Base-by-base conservation (phyloP, 2,329 filamentous ascomycete genomes). In the Diaporthe sp. region DNA sequence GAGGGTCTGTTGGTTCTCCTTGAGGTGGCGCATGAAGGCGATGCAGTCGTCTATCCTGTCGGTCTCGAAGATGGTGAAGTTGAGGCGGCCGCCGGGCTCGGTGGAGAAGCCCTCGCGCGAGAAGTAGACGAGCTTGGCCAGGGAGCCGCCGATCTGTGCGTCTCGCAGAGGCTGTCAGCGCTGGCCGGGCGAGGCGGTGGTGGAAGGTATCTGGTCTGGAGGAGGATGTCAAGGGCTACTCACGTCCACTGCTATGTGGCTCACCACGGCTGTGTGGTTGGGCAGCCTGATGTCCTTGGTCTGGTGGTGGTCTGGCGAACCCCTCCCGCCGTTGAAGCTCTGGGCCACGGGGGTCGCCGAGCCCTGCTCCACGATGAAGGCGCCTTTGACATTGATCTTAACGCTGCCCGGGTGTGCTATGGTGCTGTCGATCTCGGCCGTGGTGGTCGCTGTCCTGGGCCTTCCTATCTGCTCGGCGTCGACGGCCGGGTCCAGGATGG, bases 41-140 rank as follows among this genome's bases (percentile, higher is more conserved):
- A 99, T 94, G 85, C 96, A 98, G 78, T 97, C 92, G 81, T 98
- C 95, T 81, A 99, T 98, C 76, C 92, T 92, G 81, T 98, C 95
- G 6, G 97, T 98, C 87, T 99, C 97, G 85, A 98, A 98, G 81
- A 93, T 97, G 81, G 98, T 90, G 82, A 99, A 99, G 85, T 98
- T 98, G 72, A 99, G 88, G 34, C 97, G 92, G 73, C 97, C 97
- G 74, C 97, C 97, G 68, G 94, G 92, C 80, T 96, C 94, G 39
- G 89, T 91, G 17, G 93, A 94, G 82, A 94, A 90, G 57, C 94
- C 90, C 85, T 98, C 97, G 78, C 95, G 94, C 25, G 96, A 97
- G 77, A 98, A 98, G 87, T 98, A 99, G 76, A 99, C 97, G 61
- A 99, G 91, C 86, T 99, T 99, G 79, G 95, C 96, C 47, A 99